These are phyloP conservation scores for Leccinum longicurvipes DNA, from an alignment of 768 basidiomycete genomes.

Conservation along the genomic window DNA sequence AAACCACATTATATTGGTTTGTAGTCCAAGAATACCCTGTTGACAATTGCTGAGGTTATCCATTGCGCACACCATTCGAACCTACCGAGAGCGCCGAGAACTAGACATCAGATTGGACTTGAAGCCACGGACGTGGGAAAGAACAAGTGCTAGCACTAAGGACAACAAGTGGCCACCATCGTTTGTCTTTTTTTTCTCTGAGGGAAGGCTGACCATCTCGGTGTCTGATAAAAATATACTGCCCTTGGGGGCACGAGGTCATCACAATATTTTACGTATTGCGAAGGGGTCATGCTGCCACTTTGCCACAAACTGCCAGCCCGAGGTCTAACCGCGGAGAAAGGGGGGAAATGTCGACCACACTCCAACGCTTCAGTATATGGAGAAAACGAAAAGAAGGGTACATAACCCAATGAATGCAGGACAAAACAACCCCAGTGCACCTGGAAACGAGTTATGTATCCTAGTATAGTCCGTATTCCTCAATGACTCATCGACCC, in stretches of 20 bases:
- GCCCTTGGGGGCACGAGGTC: background rate
- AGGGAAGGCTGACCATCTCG: background rate
- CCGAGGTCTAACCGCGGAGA: no score
- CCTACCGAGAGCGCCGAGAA: no score
- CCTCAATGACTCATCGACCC: background rate
- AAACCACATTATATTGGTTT: constrained; percentile 61
- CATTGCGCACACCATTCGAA: background rate
- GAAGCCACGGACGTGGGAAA: no score
- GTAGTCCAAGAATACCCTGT: constrained; percentile 41
- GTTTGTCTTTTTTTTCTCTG: background rate
- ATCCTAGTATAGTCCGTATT: background rate
- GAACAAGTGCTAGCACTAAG: no score
- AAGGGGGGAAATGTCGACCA: no score
- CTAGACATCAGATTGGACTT: no score
- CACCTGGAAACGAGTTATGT: background rate
- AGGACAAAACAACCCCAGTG: background rate
- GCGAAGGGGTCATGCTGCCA: background rate
- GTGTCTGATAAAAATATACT: no score
- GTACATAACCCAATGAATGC: background rate
- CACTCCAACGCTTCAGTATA: background rate
- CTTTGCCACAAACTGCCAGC: background rate
- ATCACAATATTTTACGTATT: background rate
- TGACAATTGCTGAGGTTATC: no score
- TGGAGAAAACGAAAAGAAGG: background rate
- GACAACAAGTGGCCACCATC: no score